Evolutionary conservation across 2,329 filamentous ascomycete species (phyloP).

Genomic region (Mycosphaerelloides madeirae): DNA sequence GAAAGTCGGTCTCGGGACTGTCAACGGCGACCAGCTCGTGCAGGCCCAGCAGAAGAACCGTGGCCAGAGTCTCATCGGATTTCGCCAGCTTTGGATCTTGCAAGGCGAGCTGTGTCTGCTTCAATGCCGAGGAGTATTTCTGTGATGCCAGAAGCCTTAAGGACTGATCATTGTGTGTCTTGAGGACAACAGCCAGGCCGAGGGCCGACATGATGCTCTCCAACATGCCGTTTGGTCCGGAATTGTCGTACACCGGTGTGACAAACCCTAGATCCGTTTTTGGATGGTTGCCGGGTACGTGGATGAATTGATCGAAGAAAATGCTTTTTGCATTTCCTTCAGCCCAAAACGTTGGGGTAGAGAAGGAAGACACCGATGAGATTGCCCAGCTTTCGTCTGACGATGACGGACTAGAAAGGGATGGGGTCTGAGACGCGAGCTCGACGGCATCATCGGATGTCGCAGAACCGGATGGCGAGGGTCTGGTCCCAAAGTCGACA

Average conservation of each 20-base stretch:
- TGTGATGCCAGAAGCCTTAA: background rate
- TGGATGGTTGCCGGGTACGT: background rate
- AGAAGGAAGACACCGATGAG: background rate
- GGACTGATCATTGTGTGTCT: background rate
- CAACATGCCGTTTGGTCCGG: conserved; percentile 4
- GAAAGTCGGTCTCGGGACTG: background rate
- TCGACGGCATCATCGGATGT: background rate
- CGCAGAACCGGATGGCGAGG: background rate
- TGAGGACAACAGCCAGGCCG: conserved; percentile 1
- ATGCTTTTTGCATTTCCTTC: conserved; percentile 1
- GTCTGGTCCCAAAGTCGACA: no score
- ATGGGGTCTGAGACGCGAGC: background rate
- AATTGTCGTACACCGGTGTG: conserved; percentile 1
- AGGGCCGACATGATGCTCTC: conserved; percentile 5
- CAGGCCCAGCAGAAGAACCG: conserved; percentile 6
- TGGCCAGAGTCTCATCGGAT: conserved; percentile 8
- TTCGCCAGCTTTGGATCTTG: conserved; percentile 2
- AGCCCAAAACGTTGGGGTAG: conserved; percentile 2
- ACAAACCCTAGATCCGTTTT: conserved; percentile 11
- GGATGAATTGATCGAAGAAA: conserved; percentile 7
- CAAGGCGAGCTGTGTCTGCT: conserved; percentile 4
- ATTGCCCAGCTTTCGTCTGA: background rate
- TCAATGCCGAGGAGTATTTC: conserved; percentile 3
- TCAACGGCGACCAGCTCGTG: conserved; percentile 6
- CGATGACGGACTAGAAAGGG: background rate